Evolutionary conservation across 768 basidiomycete genomes (phyloP).

Genomic region (Termitomyces sp.): DNA sequence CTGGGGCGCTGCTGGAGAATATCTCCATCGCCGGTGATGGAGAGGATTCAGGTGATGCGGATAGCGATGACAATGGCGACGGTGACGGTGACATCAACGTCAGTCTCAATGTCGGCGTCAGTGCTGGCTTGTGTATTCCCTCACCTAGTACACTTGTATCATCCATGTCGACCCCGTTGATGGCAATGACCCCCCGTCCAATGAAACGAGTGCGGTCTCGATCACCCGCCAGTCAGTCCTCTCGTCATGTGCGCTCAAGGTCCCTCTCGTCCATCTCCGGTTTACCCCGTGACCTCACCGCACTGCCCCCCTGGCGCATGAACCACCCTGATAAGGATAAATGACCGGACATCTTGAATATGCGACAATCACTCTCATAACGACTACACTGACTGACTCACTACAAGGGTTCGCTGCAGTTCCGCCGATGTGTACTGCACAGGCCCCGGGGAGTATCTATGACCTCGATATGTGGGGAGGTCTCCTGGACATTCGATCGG

Average conservation of each 20-base stretch:
- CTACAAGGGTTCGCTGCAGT: neutral
- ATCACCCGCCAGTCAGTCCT: conserved; percentile 8
- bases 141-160: conserved; percentile 7
- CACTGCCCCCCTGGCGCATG: conserved; percentile 9
- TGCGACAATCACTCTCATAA: neutral
- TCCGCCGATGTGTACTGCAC: neutral
- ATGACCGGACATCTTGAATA: neutral
- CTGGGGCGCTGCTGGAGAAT: conserved; percentile 5
- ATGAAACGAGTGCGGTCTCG: conserved; percentile 18
- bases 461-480: conserved; percentile 10
- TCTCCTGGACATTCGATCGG: conserved; percentile 4
- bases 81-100: neutral
- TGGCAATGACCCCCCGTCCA: conserved; percentile 7
- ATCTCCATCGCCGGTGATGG: conserved; percentile 6
- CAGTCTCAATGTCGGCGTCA: neutral
- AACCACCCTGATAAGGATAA: conserved; percentile 2
- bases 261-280: conserved; percentile 6
- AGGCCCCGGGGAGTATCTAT: conserved; percentile 13
- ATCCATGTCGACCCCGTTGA: conserved; percentile 6
- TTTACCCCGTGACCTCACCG: neutral
- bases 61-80: neutral
- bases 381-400: neutral
- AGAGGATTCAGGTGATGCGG: neutral
- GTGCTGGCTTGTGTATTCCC: conserved; percentile 6
- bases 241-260: conserved; percentile 9